phyloP scores from a whole-genome alignment of 148 eudicot genomes.

The Limonium bicolor region DNA sequence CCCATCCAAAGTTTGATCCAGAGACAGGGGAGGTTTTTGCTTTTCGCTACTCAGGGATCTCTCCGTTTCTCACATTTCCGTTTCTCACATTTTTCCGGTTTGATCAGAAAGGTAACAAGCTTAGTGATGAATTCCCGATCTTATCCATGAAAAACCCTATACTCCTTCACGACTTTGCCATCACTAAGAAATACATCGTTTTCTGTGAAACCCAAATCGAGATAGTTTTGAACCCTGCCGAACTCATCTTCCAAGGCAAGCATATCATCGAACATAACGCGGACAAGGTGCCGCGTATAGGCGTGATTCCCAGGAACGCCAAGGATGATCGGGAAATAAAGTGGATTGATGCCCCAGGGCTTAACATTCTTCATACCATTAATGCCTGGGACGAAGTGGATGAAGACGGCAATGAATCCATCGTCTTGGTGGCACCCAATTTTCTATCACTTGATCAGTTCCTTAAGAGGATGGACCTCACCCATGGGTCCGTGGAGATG shows the following conservation, averaged over 20 bases:
- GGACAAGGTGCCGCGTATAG: slow-evolving; percentile 12
- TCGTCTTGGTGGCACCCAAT: slow-evolving; percentile 10
- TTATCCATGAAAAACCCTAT: slow-evolving; percentile 10
- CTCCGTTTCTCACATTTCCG: no score
- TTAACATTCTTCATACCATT: slow-evolving; percentile 14
- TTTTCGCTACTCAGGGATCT: slow-evolving; percentile 4
- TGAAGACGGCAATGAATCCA: background rate
- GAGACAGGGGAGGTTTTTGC: slow-evolving; percentile 7
- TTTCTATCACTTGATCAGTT: background rate
- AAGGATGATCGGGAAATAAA: slow-evolving; percentile 7
- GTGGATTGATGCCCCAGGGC: slow-evolving; percentile 15
- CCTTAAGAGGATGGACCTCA: background rate
- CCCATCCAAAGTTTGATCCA: slow-evolving; percentile 6
- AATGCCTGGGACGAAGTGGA: slow-evolving; percentile 23
- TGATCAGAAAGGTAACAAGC: slow-evolving; percentile 3
- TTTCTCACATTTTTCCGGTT: slow-evolving; percentile 6
- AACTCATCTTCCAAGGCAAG: slow-evolving; percentile 6
- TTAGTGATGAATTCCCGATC: slow-evolving; percentile 5
- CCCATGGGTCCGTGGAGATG: slow-evolving; percentile 10
- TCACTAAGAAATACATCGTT: slow-evolving; percentile 12
- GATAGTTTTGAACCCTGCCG: slow-evolving; percentile 6
- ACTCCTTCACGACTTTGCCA: slow-evolving; percentile 17
- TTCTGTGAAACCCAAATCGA: slow-evolving; percentile 14
- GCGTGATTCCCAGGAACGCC: slow-evolving; percentile 15
- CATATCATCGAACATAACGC: slow-evolving; percentile 1